These are phyloP conservation scores for Aurinia saxatilis DNA, from an alignment of 345 rosid genomes.

Conservation along the genomic window DNA sequence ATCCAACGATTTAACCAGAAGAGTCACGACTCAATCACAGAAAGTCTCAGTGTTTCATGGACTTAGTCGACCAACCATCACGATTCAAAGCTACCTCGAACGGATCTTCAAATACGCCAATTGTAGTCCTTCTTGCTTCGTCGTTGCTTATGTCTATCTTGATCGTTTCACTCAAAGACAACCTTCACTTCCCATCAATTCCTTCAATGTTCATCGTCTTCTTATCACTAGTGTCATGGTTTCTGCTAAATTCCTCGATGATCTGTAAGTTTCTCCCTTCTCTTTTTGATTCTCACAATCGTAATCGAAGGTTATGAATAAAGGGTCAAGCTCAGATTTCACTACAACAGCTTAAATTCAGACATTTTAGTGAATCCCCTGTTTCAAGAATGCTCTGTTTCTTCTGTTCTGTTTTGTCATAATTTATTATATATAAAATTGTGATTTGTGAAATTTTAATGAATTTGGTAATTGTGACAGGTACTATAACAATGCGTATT, in stretches of 20 bases:
- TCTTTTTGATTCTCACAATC: neutral
- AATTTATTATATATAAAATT: too few relatives aligned
- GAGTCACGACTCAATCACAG: constrained; percentile 35
- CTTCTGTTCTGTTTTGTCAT: neutral
- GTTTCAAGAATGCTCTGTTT: constrained; percentile 8
- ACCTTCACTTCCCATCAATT: constrained; percentile 70
- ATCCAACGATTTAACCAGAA: constrained; percentile 46
- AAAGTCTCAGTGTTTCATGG: constrained; percentile 76
- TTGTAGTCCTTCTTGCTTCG: constrained; percentile 80
- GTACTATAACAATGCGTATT: constrained; percentile 85
- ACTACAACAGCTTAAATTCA: neutral
- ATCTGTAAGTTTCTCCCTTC: constrained; percentile 43
- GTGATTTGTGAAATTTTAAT: neutral
- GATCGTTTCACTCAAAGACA: constrained; percentile 73
- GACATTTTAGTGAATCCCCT: neutral
- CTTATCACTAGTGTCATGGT: constrained; percentile 85
- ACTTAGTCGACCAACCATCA: constrained; percentile 59
- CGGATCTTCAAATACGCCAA: constrained; percentile 85
- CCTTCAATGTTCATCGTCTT: constrained; percentile 83
- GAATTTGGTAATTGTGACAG: constrained; percentile 27
- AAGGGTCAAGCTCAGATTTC: neutral
- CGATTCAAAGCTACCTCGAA: constrained; percentile 66
- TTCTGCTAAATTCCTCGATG: constrained; percentile 91
- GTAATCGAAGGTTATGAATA: neutral
- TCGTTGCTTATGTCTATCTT: constrained; percentile 83